These are phyloP conservation scores for Penicillium atrosanguineum DNA, from an alignment of 495 filamentous ascomycete genomes.

Conservation along the genomic window DNA sequence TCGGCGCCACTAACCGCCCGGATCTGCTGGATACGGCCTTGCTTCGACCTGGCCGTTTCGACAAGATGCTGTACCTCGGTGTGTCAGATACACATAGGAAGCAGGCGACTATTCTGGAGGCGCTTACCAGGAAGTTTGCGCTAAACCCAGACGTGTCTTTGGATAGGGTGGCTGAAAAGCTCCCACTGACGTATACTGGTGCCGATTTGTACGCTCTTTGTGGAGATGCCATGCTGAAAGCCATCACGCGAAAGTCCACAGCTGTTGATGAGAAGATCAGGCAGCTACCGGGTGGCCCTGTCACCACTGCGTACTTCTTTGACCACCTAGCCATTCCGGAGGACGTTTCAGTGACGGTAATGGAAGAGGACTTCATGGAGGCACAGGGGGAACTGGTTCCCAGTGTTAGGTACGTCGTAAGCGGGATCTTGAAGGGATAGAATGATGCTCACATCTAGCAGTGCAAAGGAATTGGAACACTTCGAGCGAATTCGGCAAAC, in stretches of 20 bases:
- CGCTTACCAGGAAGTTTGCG: conserved; percentile 89
- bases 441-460: conserved; percentile 35
- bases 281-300: conserved; percentile 48
- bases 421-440: neutral
- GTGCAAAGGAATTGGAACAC: conserved; percentile 86
- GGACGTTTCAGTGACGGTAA: conserved; percentile 82
- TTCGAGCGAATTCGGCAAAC: conserved; percentile 78
- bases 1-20: conserved; percentile 93
- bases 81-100: conserved; percentile 96
- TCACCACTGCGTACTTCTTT: conserved; percentile 90
- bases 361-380: conserved; percentile 78
- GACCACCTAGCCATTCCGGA: conserved; percentile 82
- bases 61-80: conserved; percentile 98
- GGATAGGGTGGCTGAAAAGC: conserved; percentile 62
- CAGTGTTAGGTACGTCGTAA: conserved; percentile 63
- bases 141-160: conserved; percentile 76
- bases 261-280: conserved; percentile 83
- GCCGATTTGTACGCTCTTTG: conserved; percentile 96
- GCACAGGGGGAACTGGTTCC: conserved; percentile 86
- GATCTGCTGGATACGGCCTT: conserved; percentile 91
- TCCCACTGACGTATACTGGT: conserved; percentile 96
- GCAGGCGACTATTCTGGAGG: conserved; percentile 91
- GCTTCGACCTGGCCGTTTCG: conserved; percentile 87
- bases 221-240: conserved; percentile 98
- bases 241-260: conserved; percentile 85